Base-by-base conservation (phyloP, 2,329 filamentous ascomycete species). In the Calonectria hawksworthii region DNA sequence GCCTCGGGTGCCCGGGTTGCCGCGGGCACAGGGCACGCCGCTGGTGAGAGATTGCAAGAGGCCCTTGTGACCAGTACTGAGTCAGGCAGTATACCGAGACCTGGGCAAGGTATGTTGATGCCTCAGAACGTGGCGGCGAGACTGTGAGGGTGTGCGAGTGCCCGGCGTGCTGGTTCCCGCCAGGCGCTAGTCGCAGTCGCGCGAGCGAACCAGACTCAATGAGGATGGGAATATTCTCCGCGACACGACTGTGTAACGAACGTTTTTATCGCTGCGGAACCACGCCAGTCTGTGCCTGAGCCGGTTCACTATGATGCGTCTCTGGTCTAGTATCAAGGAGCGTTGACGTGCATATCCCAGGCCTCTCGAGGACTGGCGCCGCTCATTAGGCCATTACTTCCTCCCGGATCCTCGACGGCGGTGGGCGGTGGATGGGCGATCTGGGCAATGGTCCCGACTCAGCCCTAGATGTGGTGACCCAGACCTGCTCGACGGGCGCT, bases 181-280 rank as follows among this genome's bases (percentile, higher is more conserved):
- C 71, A 79, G 70, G 76, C 81, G 76, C 81, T 83, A 83, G 80
- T 82, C 66, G 74, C 68, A 76, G 77, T 83, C 63, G 77, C 79
- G 81, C 78, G 80, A 76, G 79, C 75, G 81, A 83, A 79, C 79
- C 78, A 80, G 76, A 80, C 78, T 82, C 74, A 75, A 77, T 76
- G 77, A 80, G 76, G 77, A 78, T 80, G 76, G 77, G 74, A 79
- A 80, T 82, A 82, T 81, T 82, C 79, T 82, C 80, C 80, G 80
- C 78, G 77, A 76, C 75, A 80, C 76, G 74, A 75, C 66, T 80
- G 80, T 81, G 80, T 81, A 81, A 81, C 80, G 52, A 76, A 70
- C 71, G 72, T 74, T 59, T 75, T 54, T 52, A 54, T 80, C 70
- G 77, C 75, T 77, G 78, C 80, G 78, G 76, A 79, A 80, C 78